Evolutionary conservation across 306 rosid species (phyloP).

Genomic region (Cucumis cinereus): DNA sequence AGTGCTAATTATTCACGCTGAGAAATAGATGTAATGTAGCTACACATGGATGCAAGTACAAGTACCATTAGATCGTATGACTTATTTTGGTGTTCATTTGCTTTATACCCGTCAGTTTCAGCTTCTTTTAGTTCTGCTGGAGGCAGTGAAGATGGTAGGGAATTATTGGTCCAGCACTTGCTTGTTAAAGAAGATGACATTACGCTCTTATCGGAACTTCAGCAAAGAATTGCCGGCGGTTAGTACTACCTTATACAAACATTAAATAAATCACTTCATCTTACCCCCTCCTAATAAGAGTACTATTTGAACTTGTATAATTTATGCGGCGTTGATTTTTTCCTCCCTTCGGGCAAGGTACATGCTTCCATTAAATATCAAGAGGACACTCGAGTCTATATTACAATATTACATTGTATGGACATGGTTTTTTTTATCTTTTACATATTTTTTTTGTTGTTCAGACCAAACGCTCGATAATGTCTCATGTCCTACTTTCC

Average conservation of each 20-base stretch:
- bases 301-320: neutral
- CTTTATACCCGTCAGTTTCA: constrained; percentile 18
- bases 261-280: neutral
- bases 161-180: constrained; percentile 84
- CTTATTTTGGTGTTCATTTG: neutral
- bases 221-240: constrained; percentile 54
- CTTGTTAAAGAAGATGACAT: constrained; percentile 69
- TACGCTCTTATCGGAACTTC: constrained; percentile 62
- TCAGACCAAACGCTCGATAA: neutral
- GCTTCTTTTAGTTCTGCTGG: constrained; percentile 46
- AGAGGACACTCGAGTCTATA: neutral
- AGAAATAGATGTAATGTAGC: neutral
- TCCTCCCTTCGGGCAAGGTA: neutral
- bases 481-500: constrained; percentile 2
- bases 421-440: neutral
- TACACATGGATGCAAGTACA: neutral
- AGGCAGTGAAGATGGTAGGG: constrained; percentile 40
- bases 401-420: neutral
- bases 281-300: neutral
- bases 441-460: neutral
- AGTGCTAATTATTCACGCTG: neutral
- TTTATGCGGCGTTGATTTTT: neutral
- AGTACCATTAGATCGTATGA: neutral
- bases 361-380: neutral
- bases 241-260: neutral